A percentile compares a stretch with the other conserved stretches of the same genome.
Conservation (phyloP, 805 yeast genomes). For the Sugiyamaella boreocaroliniensis region DNA sequence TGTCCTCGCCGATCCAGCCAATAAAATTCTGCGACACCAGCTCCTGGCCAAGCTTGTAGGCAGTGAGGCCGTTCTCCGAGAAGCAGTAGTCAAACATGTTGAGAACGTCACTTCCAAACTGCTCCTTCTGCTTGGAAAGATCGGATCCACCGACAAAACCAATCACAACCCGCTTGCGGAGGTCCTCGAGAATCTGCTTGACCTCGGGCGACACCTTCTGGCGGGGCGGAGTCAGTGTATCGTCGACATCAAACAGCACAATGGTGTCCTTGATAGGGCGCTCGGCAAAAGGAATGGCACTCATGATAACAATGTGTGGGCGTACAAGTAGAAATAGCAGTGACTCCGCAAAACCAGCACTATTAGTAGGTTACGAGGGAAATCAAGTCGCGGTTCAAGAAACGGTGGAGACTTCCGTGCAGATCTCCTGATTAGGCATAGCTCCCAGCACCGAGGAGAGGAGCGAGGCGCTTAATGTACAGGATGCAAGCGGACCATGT, state of each 20-base stretch:
- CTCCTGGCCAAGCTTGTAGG: slow-evolving; percentile 83
- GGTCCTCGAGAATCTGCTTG: slow-evolving; percentile 57
- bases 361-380: neutral
- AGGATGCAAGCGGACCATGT: too few species aligned
- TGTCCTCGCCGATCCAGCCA: slow-evolving; percentile 90
- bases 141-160: slow-evolving; percentile 99
- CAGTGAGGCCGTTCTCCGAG: slow-evolving; percentile 96
- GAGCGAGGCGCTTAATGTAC: too few species aligned
- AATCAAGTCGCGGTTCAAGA: neutral
- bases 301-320: neutral
- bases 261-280: slow-evolving; percentile 65
- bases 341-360: neutral
- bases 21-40: slow-evolving; percentile 92
- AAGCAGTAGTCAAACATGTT: slow-evolving; percentile 89
- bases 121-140: slow-evolving; percentile 90
- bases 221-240: slow-evolving; percentile 97
- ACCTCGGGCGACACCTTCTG: slow-evolving; percentile 58
- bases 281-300: slow-evolving; percentile 61
- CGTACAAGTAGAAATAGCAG: too few species aligned
- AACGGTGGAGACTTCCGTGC: neutral
- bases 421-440: neutral
- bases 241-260: slow-evolving; percentile 96
- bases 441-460: too few species aligned
- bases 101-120: slow-evolving; percentile 74
- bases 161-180: slow-evolving; percentile 87